A percentile compares a stretch with the other conserved stretches of the same genome.
Evolutionary conservation across 352 stramenopile genomes (phyloP).

Genomic region (Pythium inflatum): DNA sequence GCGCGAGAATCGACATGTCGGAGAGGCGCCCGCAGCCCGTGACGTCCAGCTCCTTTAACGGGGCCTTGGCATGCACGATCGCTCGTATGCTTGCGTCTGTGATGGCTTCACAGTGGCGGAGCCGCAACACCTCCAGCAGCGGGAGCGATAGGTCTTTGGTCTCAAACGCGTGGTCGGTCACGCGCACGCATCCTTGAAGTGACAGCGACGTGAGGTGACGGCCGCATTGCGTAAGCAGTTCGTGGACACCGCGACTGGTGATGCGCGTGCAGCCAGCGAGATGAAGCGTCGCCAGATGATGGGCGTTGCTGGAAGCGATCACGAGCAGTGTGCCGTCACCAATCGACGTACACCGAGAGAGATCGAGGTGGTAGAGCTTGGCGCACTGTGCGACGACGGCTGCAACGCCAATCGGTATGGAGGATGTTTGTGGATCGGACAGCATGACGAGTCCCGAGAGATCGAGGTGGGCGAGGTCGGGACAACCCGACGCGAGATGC

Average conservation of each 20-base stretch:
- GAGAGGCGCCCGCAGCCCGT: constrained; percentile 71
- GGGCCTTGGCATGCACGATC: constrained; percentile 50
- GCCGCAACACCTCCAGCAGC: constrained; percentile 43
- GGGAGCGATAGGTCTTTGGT: constrained; percentile 4
- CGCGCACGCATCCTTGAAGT: constrained; percentile 23
- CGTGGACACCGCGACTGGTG: constrained; percentile 32
- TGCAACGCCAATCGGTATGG: constrained; percentile 27
- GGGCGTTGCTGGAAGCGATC: constrained; percentile 17
- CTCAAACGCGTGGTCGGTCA: constrained; percentile 34
- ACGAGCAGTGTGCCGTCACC: constrained; percentile 43
- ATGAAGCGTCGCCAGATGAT: constrained; percentile 24
- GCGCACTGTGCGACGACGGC: constrained; percentile 41
- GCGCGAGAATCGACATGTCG: constrained; percentile 78
- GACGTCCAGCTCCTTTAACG: constrained; percentile 81
- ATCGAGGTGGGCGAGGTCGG: constrained; percentile 50
- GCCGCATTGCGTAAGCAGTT: constrained; percentile 21
- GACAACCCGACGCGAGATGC: constrained; percentile 50
- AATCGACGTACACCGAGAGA: constrained; percentile 54
- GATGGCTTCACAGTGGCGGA: constrained; percentile 47
- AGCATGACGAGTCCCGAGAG: constrained; percentile 50
- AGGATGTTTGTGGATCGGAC: constrained; percentile 22
- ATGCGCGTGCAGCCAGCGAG: constrained; percentile 35
- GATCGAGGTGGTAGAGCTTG: constrained; percentile 50
- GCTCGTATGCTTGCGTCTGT: constrained; percentile 48
- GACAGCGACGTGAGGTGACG: constrained; percentile 42